A percentile compares a stretch with the other conserved stretches of the same genome.
phyloP scores from a whole-genome alignment of 23 red algal genomes.

The Agarophyton chilense region DNA sequence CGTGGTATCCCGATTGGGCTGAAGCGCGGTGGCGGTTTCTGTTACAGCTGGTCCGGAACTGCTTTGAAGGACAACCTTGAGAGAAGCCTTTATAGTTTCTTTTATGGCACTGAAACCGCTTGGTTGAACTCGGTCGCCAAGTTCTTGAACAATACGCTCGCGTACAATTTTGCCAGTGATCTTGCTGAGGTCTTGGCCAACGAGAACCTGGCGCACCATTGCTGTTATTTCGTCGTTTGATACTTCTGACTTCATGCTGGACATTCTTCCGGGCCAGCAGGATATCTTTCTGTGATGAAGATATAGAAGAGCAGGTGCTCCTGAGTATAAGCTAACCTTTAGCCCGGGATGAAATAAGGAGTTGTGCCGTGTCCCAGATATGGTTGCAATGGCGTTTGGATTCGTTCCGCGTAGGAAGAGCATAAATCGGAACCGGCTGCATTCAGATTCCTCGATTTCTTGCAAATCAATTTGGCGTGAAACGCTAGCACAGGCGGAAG shows the following conservation, averaged over 20 bases:
- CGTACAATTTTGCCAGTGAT: slow-evolving; percentile 61
- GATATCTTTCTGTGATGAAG: not conserved
- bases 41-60: too few species aligned
- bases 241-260: not conserved
- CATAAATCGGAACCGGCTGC: too few species aligned
- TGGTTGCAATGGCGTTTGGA: too few species aligned
- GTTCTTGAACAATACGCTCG: slow-evolving; percentile 12
- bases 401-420: too few species aligned
- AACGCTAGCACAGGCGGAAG: too few species aligned
- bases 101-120: not conserved
- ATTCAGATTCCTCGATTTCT: too few species aligned
- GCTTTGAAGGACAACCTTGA: slow-evolving; percentile 16
- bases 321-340: too few species aligned
- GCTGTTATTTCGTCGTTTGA: slow-evolving; percentile 32
- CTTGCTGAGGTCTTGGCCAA: slow-evolving; percentile 54
- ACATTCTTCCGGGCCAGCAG: not conserved
- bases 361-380: too few species aligned
- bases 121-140: slow-evolving; percentile 19
- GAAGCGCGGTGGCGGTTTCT: not conserved
- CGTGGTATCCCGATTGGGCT: not conserved
- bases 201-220: slow-evolving; percentile 45
- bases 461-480: too few species aligned
- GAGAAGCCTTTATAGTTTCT: slow-evolving; percentile 7
- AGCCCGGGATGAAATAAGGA: too few species aligned
- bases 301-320: too few species aligned